Conservation (phyloP, 140 eudicot genomes). For the Oenanthe javanica region DNA sequence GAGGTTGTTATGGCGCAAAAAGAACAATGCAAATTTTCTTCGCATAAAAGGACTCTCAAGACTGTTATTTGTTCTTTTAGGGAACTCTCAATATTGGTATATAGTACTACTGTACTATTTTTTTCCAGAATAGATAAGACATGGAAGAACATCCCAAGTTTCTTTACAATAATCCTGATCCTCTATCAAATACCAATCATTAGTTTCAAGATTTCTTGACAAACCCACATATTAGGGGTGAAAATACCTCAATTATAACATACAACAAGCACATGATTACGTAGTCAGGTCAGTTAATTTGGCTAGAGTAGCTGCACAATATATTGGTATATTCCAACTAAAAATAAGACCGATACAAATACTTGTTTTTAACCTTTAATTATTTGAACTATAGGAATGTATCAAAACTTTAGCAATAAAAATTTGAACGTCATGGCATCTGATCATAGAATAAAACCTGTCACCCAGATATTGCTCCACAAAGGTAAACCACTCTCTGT, state of each 20-base stretch:
- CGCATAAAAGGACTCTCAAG: neutral
- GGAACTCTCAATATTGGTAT: neutral
- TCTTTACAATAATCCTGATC: neutral
- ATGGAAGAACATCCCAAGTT: neutral
- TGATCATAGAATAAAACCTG: conserved; percentile 35
- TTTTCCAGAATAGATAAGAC: neutral
- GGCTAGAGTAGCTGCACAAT: neutral
- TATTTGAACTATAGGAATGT: neutral
- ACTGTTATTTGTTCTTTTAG: too few relatives aligned
- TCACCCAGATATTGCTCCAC: conserved; percentile 61
- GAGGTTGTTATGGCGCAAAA: neutral
- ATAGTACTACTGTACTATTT: neutral
- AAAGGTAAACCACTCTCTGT: conserved; percentile 63
- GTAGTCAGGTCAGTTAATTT: neutral
- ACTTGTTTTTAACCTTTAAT: neutral
- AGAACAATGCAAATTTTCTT: neutral
- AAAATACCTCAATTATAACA: neutral
- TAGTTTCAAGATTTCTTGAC: neutral
- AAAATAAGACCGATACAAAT: neutral
- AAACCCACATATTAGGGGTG: neutral
- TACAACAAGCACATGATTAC: neutral
- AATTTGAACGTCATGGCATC: neutral
- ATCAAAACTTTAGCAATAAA: neutral
- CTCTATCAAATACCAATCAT: neutral
- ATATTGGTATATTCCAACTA: neutral